These are phyloP conservation scores for Wallacemonas rigidus DNA, from an alignment of 208 protist genomes.

Conservation along the genomic window DNA sequence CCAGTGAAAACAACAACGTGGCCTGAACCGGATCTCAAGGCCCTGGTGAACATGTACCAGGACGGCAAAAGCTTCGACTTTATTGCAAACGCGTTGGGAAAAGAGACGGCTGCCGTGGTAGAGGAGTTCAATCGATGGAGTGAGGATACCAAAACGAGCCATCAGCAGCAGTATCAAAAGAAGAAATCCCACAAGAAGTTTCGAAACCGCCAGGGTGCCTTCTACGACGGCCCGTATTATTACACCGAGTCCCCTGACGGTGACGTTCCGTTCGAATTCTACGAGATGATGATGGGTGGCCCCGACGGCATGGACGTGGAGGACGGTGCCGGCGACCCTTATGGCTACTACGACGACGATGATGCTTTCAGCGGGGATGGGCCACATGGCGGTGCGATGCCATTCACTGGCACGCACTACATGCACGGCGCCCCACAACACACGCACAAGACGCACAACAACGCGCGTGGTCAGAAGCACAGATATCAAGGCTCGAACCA, in stretches of 20 bases:
- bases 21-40: conserved; percentile 68
- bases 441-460: conserved; percentile 9
- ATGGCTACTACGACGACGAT: conserved; percentile 51
- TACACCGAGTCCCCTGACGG: conserved; percentile 76
- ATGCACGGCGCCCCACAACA: conserved; percentile 46
- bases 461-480: neutral
- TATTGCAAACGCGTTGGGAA: conserved; percentile 87
- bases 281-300: conserved; percentile 34
- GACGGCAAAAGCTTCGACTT: conserved; percentile 93
- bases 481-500: neutral
- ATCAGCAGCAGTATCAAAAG: conserved; percentile 20
- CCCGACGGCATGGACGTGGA: conserved; percentile 39
- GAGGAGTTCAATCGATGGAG: conserved; percentile 88
- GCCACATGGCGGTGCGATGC: conserved; percentile 46
- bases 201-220: conserved; percentile 15
- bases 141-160: conserved; percentile 47
- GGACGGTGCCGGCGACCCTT: conserved; percentile 37
- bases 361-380: conserved; percentile 30
- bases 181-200: conserved; percentile 11
- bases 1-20: conserved; percentile 61
- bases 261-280: conserved; percentile 46
- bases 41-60: conserved; percentile 90
- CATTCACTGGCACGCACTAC: conserved; percentile 59
- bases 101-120: conserved; percentile 56
- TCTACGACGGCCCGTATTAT: conserved; percentile 45